These are phyloP conservation scores for Erodium texanum DNA, from an alignment of 441 rosid genomes.

Conservation along the genomic window DNA sequence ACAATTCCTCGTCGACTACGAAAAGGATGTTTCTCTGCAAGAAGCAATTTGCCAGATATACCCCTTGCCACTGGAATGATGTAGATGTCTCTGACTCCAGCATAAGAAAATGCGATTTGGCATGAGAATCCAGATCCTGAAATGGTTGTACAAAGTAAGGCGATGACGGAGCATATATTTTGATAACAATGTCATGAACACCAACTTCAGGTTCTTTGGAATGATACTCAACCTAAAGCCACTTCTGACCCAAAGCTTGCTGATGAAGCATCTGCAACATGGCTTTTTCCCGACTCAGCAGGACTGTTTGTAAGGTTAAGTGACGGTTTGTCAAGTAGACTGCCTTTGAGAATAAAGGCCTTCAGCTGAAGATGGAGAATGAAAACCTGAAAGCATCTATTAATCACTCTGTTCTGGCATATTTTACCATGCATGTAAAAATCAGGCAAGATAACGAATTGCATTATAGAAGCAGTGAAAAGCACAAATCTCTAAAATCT, in stretches of 20 bases:
- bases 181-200: slow-evolving; percentile 13
- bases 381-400: slow-evolving; percentile 32
- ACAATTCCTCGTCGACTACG: slow-evolving; percentile 50
- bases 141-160: slow-evolving; percentile 15
- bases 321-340: slow-evolving; percentile 34
- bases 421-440: background rate
- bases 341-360: slow-evolving; percentile 34
- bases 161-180: background rate
- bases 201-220: slow-evolving; percentile 1
- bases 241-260: slow-evolving; percentile 69
- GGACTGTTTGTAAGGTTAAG: slow-evolving; percentile 20
- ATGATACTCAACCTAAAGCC: slow-evolving; percentile 38
- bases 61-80: slow-evolving; percentile 38
- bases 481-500: background rate
- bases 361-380: slow-evolving; percentile 57
- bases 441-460: background rate
- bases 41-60: slow-evolving; percentile 48
- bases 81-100: slow-evolving; percentile 50
- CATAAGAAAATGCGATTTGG: slow-evolving; percentile 58
- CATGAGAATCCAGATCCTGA: slow-evolving; percentile 54
- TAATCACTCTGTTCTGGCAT: background rate
- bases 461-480: background rate
- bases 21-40: slow-evolving; percentile 68
- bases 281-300: slow-evolving; percentile 31
- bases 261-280: slow-evolving; percentile 38